A percentile compares a stretch with the other conserved stretches of the same genome.
Conservation (phyloP, 2,329 filamentous ascomycete genomes). For the Rutstroemia sp. region DNA sequence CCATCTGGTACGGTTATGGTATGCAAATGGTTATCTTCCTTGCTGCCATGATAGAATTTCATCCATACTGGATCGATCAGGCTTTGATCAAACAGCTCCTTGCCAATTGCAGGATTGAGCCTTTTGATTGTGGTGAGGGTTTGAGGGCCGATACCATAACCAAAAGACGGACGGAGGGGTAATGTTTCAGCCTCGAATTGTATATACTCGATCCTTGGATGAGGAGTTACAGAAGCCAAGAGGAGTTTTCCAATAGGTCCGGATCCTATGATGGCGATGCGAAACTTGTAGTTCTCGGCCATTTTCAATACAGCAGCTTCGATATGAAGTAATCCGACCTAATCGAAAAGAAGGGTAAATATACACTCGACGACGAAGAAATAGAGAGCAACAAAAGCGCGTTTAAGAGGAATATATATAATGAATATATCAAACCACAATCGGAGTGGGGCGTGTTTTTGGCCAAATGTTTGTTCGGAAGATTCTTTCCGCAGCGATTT, state of each 20-base stretch:
- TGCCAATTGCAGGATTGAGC: slow-evolving; percentile 4
- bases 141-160: slow-evolving; percentile 9
- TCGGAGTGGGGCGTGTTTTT: too few relatives aligned
- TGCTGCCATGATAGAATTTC: slow-evolving; percentile 1
- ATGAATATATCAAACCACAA: too few relatives aligned
- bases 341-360: too few relatives aligned
- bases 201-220: slow-evolving; percentile 9
- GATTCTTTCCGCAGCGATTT: too few relatives aligned
- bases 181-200: slow-evolving; percentile 11
- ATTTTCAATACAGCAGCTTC: not conserved
- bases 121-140: slow-evolving; percentile 1
- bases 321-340: too few relatives aligned
- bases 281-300: slow-evolving; percentile 5
- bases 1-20: not conserved
- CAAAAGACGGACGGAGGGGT: slow-evolving; percentile 9
- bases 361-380: too few relatives aligned
- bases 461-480: too few relatives aligned
- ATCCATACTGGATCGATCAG: slow-evolving; percentile 7
- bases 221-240: slow-evolving; percentile 2
- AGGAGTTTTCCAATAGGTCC: slow-evolving; percentile 12
- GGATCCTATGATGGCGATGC: slow-evolving; percentile 11
- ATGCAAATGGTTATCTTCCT: slow-evolving; percentile 1
- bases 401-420: too few relatives aligned
- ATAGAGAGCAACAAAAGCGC: too few relatives aligned
- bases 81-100: not conserved